Evolutionary conservation across 768 basidiomycete genomes (phyloP).

Genomic region (Suillus discolor): DNA sequence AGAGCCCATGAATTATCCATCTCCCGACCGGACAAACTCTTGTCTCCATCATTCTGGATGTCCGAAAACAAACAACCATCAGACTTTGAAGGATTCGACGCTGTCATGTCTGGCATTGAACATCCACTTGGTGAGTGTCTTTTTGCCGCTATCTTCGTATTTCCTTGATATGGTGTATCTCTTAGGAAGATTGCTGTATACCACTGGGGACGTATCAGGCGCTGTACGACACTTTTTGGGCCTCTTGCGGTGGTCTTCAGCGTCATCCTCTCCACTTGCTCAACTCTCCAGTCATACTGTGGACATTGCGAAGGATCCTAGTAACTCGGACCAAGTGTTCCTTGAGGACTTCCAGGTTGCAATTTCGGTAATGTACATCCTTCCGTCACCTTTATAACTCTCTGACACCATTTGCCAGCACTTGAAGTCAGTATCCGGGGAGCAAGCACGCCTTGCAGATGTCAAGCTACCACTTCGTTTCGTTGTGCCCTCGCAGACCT

Average conservation of each 20-base stretch:
- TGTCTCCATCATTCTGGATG: constrained; percentile 85
- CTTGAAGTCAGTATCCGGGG: constrained; percentile 59
- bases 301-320: constrained; percentile 33
- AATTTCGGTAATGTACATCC: constrained; percentile 59
- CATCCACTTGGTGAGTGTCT: constrained; percentile 66
- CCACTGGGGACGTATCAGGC: constrained; percentile 78
- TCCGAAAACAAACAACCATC: constrained; percentile 55
- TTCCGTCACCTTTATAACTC: neutral
- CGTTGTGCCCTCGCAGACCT: constrained; percentile 58
- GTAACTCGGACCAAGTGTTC: constrained; percentile 63
- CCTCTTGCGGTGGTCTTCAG: constrained; percentile 56
- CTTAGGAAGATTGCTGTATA: constrained; percentile 83
- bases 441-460: constrained; percentile 42
- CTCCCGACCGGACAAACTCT: constrained; percentile 48
- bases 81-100: constrained; percentile 52
- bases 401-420: constrained; percentile 51
- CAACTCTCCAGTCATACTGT: constrained; percentile 20
- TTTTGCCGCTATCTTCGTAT: constrained; percentile 6
- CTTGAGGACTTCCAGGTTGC: constrained; percentile 91
- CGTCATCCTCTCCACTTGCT: constrained; percentile 18
- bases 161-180: constrained; percentile 12
- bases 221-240: constrained; percentile 81
- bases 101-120: constrained; percentile 72
- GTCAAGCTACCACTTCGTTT: constrained; percentile 69
- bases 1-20: constrained; percentile 68